Base-by-base conservation (phyloP, 768 basidiomycete genomes). In the Tylopilus subfusipes region DNA sequence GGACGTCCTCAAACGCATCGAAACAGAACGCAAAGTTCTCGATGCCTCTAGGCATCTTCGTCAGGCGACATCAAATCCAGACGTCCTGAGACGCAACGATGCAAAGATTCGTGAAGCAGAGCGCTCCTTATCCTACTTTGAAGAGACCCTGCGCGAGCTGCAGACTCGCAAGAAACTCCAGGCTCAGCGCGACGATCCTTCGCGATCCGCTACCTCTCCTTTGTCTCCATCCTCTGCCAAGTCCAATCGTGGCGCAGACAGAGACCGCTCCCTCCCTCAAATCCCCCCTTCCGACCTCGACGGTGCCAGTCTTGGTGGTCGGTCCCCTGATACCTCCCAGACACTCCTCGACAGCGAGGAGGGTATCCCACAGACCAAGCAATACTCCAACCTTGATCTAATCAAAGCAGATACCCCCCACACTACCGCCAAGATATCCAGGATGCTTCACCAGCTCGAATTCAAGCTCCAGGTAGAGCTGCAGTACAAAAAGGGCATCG, bases 401-500 rank as follows among this genome's bases (percentile, higher is more conserved):
- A 93, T 97, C 73, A 95, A 95, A 74, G 94, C 94, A 59, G 97
- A 99, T 75, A 95, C 95, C 42, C 95, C 96, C 16, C 84, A 96
- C 67, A 94, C 93, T 19, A 88, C 95, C 2, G 88, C 91, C 62
- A 98, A 96, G 78, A 98, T 99, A 69, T 91, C 93, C 39, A 84
- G 84, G 62, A 98, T 98, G 95, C 83, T 98, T 47, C 95, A 98
- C 73, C 95, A 98, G 72, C 86, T 99, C 57, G 95, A 98, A 73
- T 99, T 98, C 83, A 99, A 99, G 76, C 85, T 98, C 52, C 92
- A 96, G 72, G 93, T 99, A 59, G 97, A 99, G 74, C 83, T 89
- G 76, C 94, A 98, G 74, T 98, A 98, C 78, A 96, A 95, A 78
- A 82, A 87, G 69, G 97, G 97, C 39, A 97, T 98, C 59, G 95